Conservation (phyloP, 768 basidiomycete species). For the Steccherinum ochraceum region DNA sequence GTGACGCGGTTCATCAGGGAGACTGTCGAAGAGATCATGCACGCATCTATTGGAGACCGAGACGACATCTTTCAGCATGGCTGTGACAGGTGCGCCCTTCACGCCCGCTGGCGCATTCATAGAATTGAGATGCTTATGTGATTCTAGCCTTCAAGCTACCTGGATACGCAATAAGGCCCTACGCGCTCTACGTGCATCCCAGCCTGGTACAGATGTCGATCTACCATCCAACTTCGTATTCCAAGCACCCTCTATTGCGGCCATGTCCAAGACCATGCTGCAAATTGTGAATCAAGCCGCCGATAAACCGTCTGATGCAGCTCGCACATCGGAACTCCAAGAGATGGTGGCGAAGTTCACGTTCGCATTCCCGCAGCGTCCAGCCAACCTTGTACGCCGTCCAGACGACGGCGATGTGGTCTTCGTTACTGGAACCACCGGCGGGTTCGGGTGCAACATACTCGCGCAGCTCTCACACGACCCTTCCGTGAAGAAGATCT, state of each 20-base stretch:
- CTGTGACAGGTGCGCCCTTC: constrained; percentile 12
- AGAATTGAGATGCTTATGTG: no score
- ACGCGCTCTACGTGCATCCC: constrained; percentile 1
- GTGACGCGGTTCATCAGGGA: constrained; percentile 9
- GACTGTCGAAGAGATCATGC: constrained; percentile 8
- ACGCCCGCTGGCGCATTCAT: background rate
- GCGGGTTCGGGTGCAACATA: constrained; percentile 28
- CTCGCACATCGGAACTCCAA: background rate
- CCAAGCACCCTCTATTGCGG: background rate
- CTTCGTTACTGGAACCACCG: constrained; percentile 32
- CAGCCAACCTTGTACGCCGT: background rate
- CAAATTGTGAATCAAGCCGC: no score
- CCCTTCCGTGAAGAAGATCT: constrained; percentile 22
- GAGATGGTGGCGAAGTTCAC: constrained; percentile 1
- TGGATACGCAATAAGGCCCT: constrained; percentile 13
- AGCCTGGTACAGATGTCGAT: background rate
- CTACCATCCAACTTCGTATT: constrained; percentile 1
- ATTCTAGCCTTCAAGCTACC: constrained; percentile 14
- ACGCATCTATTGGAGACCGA: constrained; percentile 2
- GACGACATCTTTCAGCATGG: constrained; percentile 15
- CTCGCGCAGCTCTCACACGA: constrained; percentile 25
- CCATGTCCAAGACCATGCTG: background rate
- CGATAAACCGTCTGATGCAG: background rate
- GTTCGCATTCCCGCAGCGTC: background rate
- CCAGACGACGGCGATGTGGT: constrained; percentile 16